Evolutionary conservation across 495 filamentous ascomycete species (phyloP), one percentile per base, ranked within the genome.

Genomic region (Penicillium simplicissimum): DNA sequence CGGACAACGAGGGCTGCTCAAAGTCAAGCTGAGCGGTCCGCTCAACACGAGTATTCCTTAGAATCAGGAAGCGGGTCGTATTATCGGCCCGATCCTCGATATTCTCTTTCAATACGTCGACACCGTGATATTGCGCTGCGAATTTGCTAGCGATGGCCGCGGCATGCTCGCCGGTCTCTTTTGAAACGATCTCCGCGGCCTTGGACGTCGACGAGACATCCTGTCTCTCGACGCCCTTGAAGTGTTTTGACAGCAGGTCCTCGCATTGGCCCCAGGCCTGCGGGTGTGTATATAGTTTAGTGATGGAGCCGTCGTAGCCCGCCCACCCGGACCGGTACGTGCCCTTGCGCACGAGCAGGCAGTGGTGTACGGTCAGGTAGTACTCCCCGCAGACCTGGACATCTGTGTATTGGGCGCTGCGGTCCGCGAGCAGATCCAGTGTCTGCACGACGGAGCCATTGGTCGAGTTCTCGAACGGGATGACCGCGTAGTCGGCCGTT

Each of bases 381-480:
- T 88, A 79, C 74, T 97, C 95, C 37, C 83, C 88, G 67, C 85
- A 90, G 31, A 97, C 88, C 55, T 78, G 73, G 28, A 95, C 82
- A 66, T 90, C 85, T 17, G 79, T 79, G 69, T 87, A 90, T 33
- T 69, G 65, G 57, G 69, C 66, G 28, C 76, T 71, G 36, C 88
- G 82, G 74, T 96, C 92, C 61, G 91, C 90, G 56, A 98, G 82
- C 55, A 93, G 85, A 72, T 97, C 93, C 8, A 98, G 84, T 0
- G 93, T 96, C 70, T 88, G 85, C 25, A 94, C 85, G 42, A 98
- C 96, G 45, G 87, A 87, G 62, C 95, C 95, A 75, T 97, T 96
- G 64, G 92, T 92, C 10, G 89, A 93, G 76, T 98, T 98, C 74
- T 98, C 95, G 76, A 96, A 93, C 33, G 95, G 95, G 15, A 97